Evolutionary conservation across 257 asterid genomes (phyloP).

Genomic region (Voacanga thouarsii): DNA sequence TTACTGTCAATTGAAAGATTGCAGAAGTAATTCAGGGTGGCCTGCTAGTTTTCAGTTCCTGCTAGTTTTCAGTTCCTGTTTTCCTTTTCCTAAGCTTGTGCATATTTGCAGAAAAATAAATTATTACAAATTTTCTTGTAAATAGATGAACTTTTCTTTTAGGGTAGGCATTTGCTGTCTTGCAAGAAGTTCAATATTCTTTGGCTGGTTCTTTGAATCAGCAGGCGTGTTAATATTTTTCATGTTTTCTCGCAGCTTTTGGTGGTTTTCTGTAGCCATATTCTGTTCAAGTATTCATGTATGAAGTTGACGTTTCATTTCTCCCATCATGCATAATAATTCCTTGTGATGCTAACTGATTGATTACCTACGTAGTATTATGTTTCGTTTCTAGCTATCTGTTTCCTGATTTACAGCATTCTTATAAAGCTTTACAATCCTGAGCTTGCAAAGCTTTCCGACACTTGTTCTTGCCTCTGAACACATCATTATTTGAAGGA

Average conservation of each 20-base stretch:
- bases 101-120: conserved; percentile 10
- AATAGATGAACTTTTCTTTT: conserved; percentile 1
- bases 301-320: background rate
- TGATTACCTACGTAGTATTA: no score
- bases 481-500: background rate
- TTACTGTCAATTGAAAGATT: background rate
- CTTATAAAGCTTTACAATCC: no score
- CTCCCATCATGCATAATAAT: background rate
- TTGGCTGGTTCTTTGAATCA: background rate
- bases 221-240: background rate
- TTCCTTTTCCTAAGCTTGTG: conserved; percentile 12
- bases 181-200: background rate
- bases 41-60: conserved; percentile 4
- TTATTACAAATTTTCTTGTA: conserved; percentile 13
- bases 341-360: no score
- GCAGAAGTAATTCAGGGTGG: conserved; percentile 7
- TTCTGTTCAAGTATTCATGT: background rate
- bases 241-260: background rate
- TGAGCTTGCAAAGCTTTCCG: background rate
- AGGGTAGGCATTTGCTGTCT: conserved; percentile 2
- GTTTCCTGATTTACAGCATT: no score
- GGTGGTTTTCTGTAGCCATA: no score
- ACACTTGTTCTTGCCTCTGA: background rate
- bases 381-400: no score
- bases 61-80: background rate